Conservation (phyloP, 2,329 filamentous ascomycete species). For the Exophiala sp. region DNA sequence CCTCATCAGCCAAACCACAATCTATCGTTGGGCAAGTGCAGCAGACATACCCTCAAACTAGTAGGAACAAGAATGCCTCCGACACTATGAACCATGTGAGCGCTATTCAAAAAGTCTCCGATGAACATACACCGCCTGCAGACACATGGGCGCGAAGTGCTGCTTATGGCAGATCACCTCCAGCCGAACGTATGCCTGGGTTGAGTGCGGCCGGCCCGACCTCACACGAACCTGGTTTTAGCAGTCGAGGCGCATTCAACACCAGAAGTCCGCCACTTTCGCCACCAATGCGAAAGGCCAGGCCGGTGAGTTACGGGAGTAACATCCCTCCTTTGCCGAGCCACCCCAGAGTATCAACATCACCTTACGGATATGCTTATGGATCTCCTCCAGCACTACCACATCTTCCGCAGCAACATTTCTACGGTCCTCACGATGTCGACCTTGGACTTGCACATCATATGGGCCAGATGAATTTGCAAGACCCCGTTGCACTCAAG, state of each 20-base stretch:
- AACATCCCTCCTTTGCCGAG: constrained; percentile 35
- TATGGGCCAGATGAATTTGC: constrained; percentile 5
- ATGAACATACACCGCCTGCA: constrained; percentile 26
- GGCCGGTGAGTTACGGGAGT: constrained; percentile 43
- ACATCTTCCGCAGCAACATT: constrained; percentile 73
- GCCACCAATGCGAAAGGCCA: constrained; percentile 38
- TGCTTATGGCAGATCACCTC: constrained; percentile 21
- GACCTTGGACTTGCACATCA: constrained; percentile 54
- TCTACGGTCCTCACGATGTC: constrained; percentile 70
- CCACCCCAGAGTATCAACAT: constrained; percentile 24
- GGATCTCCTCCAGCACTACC: constrained; percentile 60
- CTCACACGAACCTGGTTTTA: constrained; percentile 38
- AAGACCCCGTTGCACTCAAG: constrained; percentile 14
- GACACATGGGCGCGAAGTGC: constrained; percentile 17
- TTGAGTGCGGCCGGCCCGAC: constrained; percentile 36
- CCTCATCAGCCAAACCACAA: constrained; percentile 7
- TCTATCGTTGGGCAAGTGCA: constrained; percentile 22
- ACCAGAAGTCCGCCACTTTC: constrained; percentile 42
- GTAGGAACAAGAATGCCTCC: constrained; percentile 3
- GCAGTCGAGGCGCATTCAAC: constrained; percentile 39
- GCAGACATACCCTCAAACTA: constrained; percentile 14
- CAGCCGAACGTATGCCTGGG: constrained; percentile 18
- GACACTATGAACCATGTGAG: constrained; percentile 21
- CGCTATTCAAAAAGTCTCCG: constrained; percentile 26
- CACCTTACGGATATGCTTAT: constrained; percentile 41